phyloP scores from a whole-genome alignment of 805 yeast species.

The Zygoascus flipseniorum region DNA sequence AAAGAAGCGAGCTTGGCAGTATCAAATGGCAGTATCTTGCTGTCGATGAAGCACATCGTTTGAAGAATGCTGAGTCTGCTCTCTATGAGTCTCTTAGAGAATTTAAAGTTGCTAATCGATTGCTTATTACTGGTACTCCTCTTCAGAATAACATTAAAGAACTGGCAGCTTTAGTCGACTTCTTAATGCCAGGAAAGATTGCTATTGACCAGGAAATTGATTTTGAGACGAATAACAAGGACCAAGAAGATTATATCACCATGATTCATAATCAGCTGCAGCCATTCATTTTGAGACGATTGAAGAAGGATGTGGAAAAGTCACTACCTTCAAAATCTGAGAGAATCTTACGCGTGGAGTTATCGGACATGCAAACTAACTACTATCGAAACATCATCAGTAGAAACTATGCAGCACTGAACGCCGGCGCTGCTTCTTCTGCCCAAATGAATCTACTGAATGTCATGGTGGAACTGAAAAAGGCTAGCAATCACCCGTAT shows the following conservation, averaged over 20 bases:
- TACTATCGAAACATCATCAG: slow-evolving; percentile 91
- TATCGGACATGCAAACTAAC: slow-evolving; percentile 90
- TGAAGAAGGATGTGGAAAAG: slow-evolving; percentile 96
- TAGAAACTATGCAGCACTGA: slow-evolving; percentile 83
- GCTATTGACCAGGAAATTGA: slow-evolving; percentile 90
- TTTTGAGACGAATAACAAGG: slow-evolving; percentile 78
- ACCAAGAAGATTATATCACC: slow-evolving; percentile 83
- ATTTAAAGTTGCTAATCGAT: slow-evolving; percentile 74
- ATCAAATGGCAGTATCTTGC: slow-evolving; percentile 95
- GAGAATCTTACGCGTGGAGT: slow-evolving; percentile 87
- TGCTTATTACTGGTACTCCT: slow-evolving; percentile 96
- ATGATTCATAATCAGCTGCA: slow-evolving; percentile 76
- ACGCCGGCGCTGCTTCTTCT: slow-evolving; percentile 68
- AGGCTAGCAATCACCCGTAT: slow-evolving; percentile 96
- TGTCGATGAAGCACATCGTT: slow-evolving; percentile 96
- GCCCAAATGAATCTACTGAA: slow-evolving; percentile 80
- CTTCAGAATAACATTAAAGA: slow-evolving; percentile 93
- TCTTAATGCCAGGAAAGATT: slow-evolving; percentile 92
- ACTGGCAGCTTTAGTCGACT: slow-evolving; percentile 88
- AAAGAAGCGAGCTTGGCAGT: slow-evolving; percentile 66
- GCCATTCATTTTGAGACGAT: slow-evolving; percentile 86
- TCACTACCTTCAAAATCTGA: slow-evolving; percentile 94
- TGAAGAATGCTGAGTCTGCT: slow-evolving; percentile 85
- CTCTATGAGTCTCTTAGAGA: slow-evolving; percentile 78
- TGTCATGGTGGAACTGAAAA: slow-evolving; percentile 91